These are phyloP conservation scores for Peronospora tabacina DNA, from an alignment of 352 stramenopile species.

Conservation along the genomic window DNA sequence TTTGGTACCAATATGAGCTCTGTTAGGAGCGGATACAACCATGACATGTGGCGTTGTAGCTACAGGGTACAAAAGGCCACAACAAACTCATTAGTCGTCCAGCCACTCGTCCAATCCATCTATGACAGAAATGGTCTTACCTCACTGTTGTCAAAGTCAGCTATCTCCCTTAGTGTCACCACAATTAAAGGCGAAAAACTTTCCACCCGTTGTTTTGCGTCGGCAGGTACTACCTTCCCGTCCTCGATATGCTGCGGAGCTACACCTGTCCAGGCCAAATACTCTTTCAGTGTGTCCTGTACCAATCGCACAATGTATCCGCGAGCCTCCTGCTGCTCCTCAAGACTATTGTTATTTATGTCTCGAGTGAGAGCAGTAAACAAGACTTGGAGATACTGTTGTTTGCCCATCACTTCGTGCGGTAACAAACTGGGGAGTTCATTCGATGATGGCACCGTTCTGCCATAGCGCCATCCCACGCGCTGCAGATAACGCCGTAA, in stretches of 20 bases:
- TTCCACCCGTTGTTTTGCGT: constrained; percentile 47
- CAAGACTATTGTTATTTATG: constrained; percentile 29
- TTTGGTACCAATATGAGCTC: constrained; percentile 63
- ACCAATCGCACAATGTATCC: constrained; percentile 61
- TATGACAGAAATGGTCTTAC: constrained; percentile 21
- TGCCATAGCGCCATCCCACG: constrained; percentile 47
- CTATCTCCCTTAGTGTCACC: constrained; percentile 38
- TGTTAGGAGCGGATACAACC: constrained; percentile 74
- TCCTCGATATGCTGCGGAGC: constrained; percentile 15
- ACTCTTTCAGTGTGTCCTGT: constrained; percentile 54
- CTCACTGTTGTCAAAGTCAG: constrained; percentile 43
- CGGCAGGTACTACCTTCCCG: constrained; percentile 22
- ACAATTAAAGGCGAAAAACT: constrained; percentile 52
- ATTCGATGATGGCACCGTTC: constrained; percentile 23
- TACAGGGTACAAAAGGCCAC: constrained; percentile 19
- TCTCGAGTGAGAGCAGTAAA: constrained; percentile 25
- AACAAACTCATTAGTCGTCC: constrained; percentile 3
- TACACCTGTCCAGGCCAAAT: constrained; percentile 49
- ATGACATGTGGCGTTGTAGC: constrained; percentile 60
- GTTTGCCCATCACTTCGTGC: constrained; percentile 72
- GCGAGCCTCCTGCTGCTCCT: constrained; percentile 53
- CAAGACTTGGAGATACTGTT: constrained; percentile 66
- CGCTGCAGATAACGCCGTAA: constrained; percentile 43
- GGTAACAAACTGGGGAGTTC: constrained; percentile 59
- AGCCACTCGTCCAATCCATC: not conserved